A percentile compares a stretch with the other conserved stretches of the same genome.
phyloP scores from a whole-genome alignment of 2,329 filamentous ascomycete genomes.

The Exophiala sp. region DNA sequence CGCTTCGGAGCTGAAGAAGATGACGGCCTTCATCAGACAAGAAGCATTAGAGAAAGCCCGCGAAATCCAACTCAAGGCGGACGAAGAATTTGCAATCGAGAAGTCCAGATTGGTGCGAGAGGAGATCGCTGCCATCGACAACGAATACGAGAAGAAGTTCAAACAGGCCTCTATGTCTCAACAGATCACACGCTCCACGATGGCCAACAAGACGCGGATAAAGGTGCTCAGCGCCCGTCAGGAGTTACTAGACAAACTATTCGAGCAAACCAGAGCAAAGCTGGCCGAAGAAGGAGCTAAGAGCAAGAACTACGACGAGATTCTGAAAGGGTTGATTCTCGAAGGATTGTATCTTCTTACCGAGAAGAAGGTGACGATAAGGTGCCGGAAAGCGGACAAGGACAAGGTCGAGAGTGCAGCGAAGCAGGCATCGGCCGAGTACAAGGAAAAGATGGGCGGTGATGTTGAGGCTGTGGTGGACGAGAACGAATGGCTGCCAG shows the following conservation, averaged over 20 bases:
- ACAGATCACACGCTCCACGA: slow-evolving; percentile 94
- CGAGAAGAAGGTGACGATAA: slow-evolving; percentile 69
- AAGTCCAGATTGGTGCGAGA: slow-evolving; percentile 97
- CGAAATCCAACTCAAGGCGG: slow-evolving; percentile 96
- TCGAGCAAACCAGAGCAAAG: slow-evolving; percentile 70
- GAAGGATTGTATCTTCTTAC: slow-evolving; percentile 85
- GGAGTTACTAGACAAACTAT: slow-evolving; percentile 83
- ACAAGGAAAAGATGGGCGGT: slow-evolving; percentile 69
- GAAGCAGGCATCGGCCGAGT: slow-evolving; percentile 70
- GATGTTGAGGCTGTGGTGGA: slow-evolving; percentile 67
- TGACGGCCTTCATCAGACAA: slow-evolving; percentile 99
- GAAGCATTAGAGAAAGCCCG: slow-evolving; percentile 94
- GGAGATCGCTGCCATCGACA: slow-evolving; percentile 89
- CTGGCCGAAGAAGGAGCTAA: slow-evolving; percentile 63
- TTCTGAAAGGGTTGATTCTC: slow-evolving; percentile 74
- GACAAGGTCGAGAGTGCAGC: slow-evolving; percentile 71
- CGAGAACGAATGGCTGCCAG: slow-evolving; percentile 70
- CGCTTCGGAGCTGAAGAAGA: slow-evolving; percentile 97
- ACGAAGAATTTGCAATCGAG: slow-evolving; percentile 98
- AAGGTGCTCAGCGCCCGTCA: slow-evolving; percentile 81
- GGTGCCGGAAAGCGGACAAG: slow-evolving; percentile 73
- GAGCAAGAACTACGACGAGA: slow-evolving; percentile 65
- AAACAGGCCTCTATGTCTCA: slow-evolving; percentile 98
- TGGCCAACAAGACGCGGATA: slow-evolving; percentile 92
- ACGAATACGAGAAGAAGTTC: slow-evolving; percentile 95